phyloP scores from a whole-genome alignment of 352 stramenopile genomes.

The Phytophthora colocasiae region DNA sequence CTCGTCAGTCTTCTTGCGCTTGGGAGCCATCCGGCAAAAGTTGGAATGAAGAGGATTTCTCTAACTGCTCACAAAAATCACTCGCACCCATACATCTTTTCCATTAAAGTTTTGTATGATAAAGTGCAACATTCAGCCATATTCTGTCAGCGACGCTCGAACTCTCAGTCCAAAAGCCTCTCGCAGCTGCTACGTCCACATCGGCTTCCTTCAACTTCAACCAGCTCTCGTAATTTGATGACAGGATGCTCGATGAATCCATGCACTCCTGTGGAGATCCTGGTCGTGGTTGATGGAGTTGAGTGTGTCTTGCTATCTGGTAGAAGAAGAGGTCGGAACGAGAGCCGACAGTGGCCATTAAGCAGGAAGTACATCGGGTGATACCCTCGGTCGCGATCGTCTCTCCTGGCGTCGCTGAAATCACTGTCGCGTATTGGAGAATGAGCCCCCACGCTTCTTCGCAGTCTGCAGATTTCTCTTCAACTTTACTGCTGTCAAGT shows the following conservation, averaged over 20 bases:
- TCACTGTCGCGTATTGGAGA: slow-evolving; percentile 22
- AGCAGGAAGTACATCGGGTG: slow-evolving; percentile 32
- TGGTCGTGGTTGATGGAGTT: slow-evolving; percentile 9
- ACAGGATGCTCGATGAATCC: neutral
- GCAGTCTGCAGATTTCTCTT: neutral
- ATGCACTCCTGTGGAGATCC: neutral
- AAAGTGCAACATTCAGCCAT: too few species aligned
- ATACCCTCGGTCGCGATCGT: slow-evolving; percentile 13
- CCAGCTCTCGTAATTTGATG: slow-evolving; percentile 44
- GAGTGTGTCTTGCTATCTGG: slow-evolving; percentile 4
- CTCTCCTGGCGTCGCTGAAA: slow-evolving; percentile 23
- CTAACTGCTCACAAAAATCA: too few species aligned
- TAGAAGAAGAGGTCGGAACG: slow-evolving; percentile 23
- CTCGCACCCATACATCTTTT: too few species aligned
- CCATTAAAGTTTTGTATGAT: too few species aligned
- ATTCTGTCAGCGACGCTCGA: too few species aligned
- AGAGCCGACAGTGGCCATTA: slow-evolving; percentile 33
- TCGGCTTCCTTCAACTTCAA: too few species aligned
- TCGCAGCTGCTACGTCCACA: too few species aligned
- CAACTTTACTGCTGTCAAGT: neutral
- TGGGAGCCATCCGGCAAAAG: too few species aligned
- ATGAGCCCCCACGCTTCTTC: slow-evolving; percentile 26
- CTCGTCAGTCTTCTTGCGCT: too few species aligned
- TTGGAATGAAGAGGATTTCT: too few species aligned
- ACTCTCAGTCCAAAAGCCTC: too few species aligned